Conservation (phyloP, 345 rosid genomes). For the Eucalyptus erythrocorys region DNA sequence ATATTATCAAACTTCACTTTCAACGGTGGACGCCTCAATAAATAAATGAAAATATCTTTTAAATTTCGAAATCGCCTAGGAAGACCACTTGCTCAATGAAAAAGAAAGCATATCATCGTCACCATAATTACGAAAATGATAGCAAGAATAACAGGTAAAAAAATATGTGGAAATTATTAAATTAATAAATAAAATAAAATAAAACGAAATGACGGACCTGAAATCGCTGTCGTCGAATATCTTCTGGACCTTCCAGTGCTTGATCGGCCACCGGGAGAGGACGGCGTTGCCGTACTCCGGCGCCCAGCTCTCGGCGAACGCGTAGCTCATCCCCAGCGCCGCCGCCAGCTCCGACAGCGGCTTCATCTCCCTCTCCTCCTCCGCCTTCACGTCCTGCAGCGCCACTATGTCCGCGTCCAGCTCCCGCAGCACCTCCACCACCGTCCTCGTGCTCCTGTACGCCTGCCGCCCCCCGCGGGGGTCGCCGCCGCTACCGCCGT, state of each 20-base stretch:
- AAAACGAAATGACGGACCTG: conserved; percentile 26
- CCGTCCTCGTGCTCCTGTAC: conserved; percentile 35
- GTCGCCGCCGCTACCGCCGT: not conserved
- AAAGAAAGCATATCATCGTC: not conserved
- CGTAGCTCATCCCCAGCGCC: conserved; percentile 80
- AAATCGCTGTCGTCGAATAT: conserved; percentile 88
- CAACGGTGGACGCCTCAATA: not conserved
- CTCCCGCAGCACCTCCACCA: conserved; percentile 67
- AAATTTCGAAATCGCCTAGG: not conserved
- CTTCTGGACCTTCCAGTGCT: conserved; percentile 50
- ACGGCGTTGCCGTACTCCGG: conserved; percentile 97
- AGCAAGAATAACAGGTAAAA: not conserved
- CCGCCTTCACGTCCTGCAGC: conserved; percentile 90
- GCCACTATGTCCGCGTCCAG: conserved; percentile 82
- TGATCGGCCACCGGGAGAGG: conserved; percentile 84
- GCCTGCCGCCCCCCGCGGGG: not conserved
- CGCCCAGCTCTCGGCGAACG: conserved; percentile 98
- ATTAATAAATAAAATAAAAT: not conserved
- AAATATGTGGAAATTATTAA: not conserved
- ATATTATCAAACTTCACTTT: not conserved
- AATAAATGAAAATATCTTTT: not conserved
- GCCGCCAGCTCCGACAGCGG: conserved; percentile 91
- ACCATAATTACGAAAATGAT: not conserved
- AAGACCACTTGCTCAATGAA: not conserved
- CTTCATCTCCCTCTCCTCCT: conserved; percentile 83